Conservation (phyloP, 352 stramenopile species). For the Globisporangium alternatum region DNA sequence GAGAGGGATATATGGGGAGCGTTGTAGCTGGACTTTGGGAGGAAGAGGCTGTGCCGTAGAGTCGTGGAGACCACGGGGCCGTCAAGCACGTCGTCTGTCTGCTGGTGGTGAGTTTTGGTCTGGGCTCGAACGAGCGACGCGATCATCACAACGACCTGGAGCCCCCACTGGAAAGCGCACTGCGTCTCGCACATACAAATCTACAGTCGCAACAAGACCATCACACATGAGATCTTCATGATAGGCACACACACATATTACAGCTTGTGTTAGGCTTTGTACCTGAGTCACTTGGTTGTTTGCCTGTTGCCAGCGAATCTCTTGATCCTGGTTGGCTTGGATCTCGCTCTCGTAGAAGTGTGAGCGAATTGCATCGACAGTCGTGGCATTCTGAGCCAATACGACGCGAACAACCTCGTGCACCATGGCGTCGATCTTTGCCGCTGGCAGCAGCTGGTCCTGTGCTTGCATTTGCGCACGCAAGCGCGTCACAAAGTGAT, state of each 20-base stretch:
- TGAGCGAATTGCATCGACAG: slow-evolving; percentile 18
- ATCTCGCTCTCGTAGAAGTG: slow-evolving; percentile 18
- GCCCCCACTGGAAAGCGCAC: slow-evolving; percentile 32
- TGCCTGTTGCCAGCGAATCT: slow-evolving; percentile 28
- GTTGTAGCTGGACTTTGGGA: slow-evolving; percentile 33
- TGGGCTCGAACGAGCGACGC: slow-evolving; percentile 16
- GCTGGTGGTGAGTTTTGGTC: neutral
- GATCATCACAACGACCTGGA: slow-evolving; percentile 23
- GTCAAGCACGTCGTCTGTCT: neutral
- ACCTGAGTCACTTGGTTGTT: slow-evolving; percentile 32
- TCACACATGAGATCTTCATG: neutral
- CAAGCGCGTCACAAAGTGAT: slow-evolving; percentile 20
- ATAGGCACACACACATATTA: too few relatives aligned
- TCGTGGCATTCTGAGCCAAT: slow-evolving; percentile 14
- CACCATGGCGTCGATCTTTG: slow-evolving; percentile 13
- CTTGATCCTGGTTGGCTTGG: neutral
- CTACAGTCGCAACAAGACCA: slow-evolving; percentile 12
- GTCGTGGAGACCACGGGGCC: slow-evolving; percentile 5
- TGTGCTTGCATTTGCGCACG: slow-evolving; percentile 21
- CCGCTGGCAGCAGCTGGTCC: slow-evolving; percentile 29
- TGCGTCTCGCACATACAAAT: slow-evolving; percentile 26
- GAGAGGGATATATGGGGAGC: neutral
- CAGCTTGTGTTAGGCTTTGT: too few relatives aligned
- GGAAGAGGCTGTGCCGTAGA: slow-evolving; percentile 24
- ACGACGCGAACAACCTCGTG: neutral